Evolutionary conservation across 306 rosid species (phyloP), one percentile per base, ranked within the genome.

Genomic region (Coriaria nepalensis): DNA sequence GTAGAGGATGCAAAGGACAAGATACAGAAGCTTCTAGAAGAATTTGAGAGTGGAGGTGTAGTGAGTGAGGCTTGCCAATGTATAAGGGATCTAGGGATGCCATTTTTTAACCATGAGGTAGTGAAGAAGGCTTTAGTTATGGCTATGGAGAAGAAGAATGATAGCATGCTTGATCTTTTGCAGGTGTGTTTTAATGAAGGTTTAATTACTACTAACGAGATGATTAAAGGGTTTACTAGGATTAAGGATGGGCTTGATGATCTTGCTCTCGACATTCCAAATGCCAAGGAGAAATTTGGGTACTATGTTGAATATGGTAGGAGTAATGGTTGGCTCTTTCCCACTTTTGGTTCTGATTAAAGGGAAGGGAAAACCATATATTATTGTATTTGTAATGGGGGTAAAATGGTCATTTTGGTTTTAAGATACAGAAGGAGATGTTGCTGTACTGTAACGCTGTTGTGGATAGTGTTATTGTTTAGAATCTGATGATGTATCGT

Each of bases 81-180:
- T 15, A 90, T 90, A 39, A 87, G 98, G 2, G 98, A 90, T 62
- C 78, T 90, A 0, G 95, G 74, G 39, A 85, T 90, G 98, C 87
- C 98, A 29, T 90, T 90, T 87, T 90, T 90, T 11, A 90, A 90
- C 76, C 98, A 90, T 0, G 98, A 90, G 81, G 98, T 90, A 1
- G 98, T 90, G 74, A 90, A 90, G 78, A 90, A 85, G 78, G 92
- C 95, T 10, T 62, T 90, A 79, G 75, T 79, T 10, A 90, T 90
- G 98, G 98, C 95, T 36, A 90, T 90, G 98, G 98, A 90, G 74
- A 85, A 85, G 87, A 77, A 85, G 70, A 85, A 90, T 36, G 98
- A 90, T 39, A 62, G 94, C 42, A 60, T 90, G 79, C 94, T 90
- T 5, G 68, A 75, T 68, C 79, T 90, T 48, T 78, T 90, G 43